Evolutionary conservation across 2,329 filamentous ascomycete species (phyloP).

Genomic region (Paecilomyces fulvus): DNA sequence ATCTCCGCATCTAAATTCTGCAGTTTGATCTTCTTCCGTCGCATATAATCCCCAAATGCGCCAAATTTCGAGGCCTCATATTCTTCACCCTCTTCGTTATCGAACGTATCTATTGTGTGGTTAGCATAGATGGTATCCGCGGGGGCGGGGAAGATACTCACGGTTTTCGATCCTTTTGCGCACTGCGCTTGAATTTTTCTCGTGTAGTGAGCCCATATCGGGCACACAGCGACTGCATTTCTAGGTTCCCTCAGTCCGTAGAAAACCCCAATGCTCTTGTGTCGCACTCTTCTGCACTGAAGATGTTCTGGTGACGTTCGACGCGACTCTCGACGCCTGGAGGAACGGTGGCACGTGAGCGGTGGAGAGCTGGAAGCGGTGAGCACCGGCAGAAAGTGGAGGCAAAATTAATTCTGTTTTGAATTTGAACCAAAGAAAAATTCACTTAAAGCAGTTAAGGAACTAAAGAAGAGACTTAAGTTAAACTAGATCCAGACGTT

Average conservation of each 20-base stretch:
- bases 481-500: not conserved
- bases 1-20: slow-evolving; percentile 87
- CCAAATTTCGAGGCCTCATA: slow-evolving; percentile 82
- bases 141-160: slow-evolving; percentile 16
- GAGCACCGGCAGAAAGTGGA: not conserved
- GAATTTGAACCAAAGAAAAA: not conserved
- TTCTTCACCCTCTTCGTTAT: slow-evolving; percentile 78
- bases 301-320: not conserved
- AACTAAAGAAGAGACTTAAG: not conserved
- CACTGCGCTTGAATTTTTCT: slow-evolving; percentile 50
- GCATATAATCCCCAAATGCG: slow-evolving; percentile 84
- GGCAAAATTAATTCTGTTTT: not conserved
- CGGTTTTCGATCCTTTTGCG: slow-evolving; percentile 56
- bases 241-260: not conserved
- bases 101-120: slow-evolving; percentile 53
- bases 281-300: not conserved
- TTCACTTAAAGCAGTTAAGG: too few relatives aligned
- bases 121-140: slow-evolving; percentile 3
- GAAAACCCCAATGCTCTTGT: not conserved
- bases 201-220: slow-evolving; percentile 54
- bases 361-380: not conserved
- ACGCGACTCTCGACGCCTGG: not conserved
- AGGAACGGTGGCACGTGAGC: not conserved
- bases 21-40: slow-evolving; percentile 92
- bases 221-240: slow-evolving; percentile 6